Base-by-base conservation (phyloP, 2,329 filamentous ascomycete species). In the Fusarium nanum region DNA sequence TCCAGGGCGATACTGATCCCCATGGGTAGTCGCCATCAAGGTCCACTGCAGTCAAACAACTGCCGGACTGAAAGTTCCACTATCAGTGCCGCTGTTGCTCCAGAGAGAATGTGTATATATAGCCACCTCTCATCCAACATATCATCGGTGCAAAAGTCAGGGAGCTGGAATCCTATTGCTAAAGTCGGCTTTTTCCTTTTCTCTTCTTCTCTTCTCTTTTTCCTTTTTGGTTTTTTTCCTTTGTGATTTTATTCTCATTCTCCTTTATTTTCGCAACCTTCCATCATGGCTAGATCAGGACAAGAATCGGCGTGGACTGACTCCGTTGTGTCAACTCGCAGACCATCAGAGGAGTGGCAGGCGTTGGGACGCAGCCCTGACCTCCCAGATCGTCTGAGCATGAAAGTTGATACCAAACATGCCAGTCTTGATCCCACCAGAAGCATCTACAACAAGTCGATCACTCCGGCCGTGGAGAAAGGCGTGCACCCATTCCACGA, bases 101-200 rank as follows among this genome's bases (percentile, higher is more conserved):
- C 14, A 27, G 5, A 14, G 16, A n/a, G n/a, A 46, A 27, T 45
- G 10, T 9, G 14, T 25, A 46, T 46, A 41, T 52, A 52, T 52
- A 52, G n/a, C 9, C 9, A 37, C 34, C 34, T 37, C 18, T 37
- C 18, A 11, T 37, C 34, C 34, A 18, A 37, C 34, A 11, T 10
- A 37, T n/a, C 1, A 37, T 55, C 42, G 22, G 28, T 30, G 22
- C 52, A 55, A 32, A 55, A 55, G 40, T 55, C 52, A n/a, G 27
- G 52, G 52, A 55, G 41, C 52, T 55, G 52, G 52, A 55, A 55
- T 55, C 52, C 52, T 46, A 55, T 47, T 47, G 52, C 25, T 22
- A 45, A 55, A 47, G 16, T 55, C 28, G 41, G 25, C 32, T 47
- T 55, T 46, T 47, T 46, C 13, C 32, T 45, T 10, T 30, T 32